Percentiles rank a stretch among this genome's conserved stretches.
Conservation (phyloP, 352 stramenopile species). For the Phytophthora litchii region DNA sequence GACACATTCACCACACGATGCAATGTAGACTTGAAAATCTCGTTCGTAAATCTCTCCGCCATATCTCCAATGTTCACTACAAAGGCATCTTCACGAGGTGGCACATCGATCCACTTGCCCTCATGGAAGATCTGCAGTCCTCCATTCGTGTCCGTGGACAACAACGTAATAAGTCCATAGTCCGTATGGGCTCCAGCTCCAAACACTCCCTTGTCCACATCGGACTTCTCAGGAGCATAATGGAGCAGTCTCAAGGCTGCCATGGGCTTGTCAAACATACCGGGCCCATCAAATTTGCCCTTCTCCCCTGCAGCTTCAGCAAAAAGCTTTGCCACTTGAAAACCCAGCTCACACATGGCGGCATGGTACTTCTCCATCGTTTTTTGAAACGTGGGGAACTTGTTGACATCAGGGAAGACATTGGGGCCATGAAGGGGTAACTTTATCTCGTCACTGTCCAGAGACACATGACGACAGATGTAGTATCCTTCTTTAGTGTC, state of each 20-base stretch:
- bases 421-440: slow-evolving; percentile 70
- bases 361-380: slow-evolving; percentile 61
- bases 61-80: slow-evolving; percentile 83
- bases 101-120: slow-evolving; percentile 64
- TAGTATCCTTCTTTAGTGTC: slow-evolving; percentile 85
- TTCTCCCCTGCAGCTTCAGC: slow-evolving; percentile 55
- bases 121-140: slow-evolving; percentile 68
- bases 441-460: slow-evolving; percentile 60
- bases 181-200: slow-evolving; percentile 80
- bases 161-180: slow-evolving; percentile 72
- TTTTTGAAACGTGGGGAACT: slow-evolving; percentile 53
- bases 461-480: slow-evolving; percentile 69
- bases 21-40: slow-evolving; percentile 62
- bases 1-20: slow-evolving; percentile 70
- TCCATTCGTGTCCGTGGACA: slow-evolving; percentile 64
- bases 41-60: slow-evolving; percentile 79
- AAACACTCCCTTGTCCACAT: slow-evolving; percentile 65
- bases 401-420: slow-evolving; percentile 52
- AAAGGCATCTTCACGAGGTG: slow-evolving; percentile 56
- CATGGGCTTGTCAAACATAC: slow-evolving; percentile 84
- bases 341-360: slow-evolving; percentile 56
- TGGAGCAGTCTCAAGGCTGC: slow-evolving; percentile 78
- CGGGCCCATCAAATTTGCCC: slow-evolving; percentile 50
- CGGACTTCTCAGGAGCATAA: slow-evolving; percentile 71
- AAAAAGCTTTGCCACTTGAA: slow-evolving; percentile 60